Base-by-base conservation (phyloP, 805 yeast species). In the Nakazawaea laoshanensis region DNA sequence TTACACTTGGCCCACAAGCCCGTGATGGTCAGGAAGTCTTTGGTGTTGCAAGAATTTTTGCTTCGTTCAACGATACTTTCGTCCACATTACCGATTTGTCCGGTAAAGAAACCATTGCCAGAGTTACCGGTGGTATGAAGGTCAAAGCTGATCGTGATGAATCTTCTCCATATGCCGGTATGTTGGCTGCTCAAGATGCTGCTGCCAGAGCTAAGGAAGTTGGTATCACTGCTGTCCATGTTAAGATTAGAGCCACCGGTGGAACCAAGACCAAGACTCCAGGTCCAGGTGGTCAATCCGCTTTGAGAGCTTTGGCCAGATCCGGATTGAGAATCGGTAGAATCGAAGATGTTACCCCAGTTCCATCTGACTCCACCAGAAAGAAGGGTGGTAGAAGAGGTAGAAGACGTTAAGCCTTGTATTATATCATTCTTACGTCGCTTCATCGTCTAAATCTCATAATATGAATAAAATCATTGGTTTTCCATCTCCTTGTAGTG, bases 301-400 rank as follows among this genome's bases (percentile, higher is more conserved):
- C 96, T 68, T 72, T 89, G 67, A 83, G 98, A 82, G 96, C 97
- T 64, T 72, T 89, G 61, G 97, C 99, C 61, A 88, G 99, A 81
- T 87, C 97, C 52, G 99, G 99, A 67, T 77, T 92, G 71, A 88
- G 95, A 81, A 92, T 92, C 53, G 99, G 99, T 60, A 87, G 99
- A 74, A 92, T 92, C 57, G 99, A 94, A 78, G 99, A 92, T 70
- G 98, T 92, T 54, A 92, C 99, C 55, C 98, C 98, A 70, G 88
- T 92, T 59, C 99, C 99, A 70, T 92, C 98, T 55, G 99, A 92
- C 73, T 88, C 97, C 60, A 94, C 98, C 70, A 92, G 99, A 83
- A 85, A 89, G 86, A 94, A 92, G 94, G 98, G 98, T 86, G 99
- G 99, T 85, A 92, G 98, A 79, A 88, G 99, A 81, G 99, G 99